Evolutionary conservation across 192 early-diverging fungal genomes (phyloP), one percentile per base, ranked within the genome.

Genomic region (Entomortierella lignicola): DNA sequence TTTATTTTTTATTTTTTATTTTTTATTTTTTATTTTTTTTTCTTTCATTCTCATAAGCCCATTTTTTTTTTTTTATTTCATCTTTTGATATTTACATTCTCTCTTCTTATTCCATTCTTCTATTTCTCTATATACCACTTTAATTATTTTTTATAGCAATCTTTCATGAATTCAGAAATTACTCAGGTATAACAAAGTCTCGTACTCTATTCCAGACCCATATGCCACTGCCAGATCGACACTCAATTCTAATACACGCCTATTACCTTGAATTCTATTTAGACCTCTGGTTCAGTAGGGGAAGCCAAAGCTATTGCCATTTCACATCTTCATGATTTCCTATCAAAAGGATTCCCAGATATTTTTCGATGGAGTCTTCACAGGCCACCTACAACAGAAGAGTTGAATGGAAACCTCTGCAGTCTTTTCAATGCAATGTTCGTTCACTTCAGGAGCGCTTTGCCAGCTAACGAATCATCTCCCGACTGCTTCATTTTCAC

Each of bases 401-500:
- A 79, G 56, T 43, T 70, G n/a, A 79, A 79, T 39, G 75, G 75
- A 34, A 79, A 79, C 34, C 52, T 79, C 17, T 79, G 75, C 52
- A 64, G 65, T 59, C 55, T 79, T 18, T 79, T 79, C 26, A 79
- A 79, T 55, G 75, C 75, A 47, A 79, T 79, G 67, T 79, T 79
- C 32, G 50, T 30, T 15, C 68, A 79, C 29, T 61, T 79, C 32
- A 54, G 75, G 8, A 53, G 43, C 4, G 66, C 63, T 26, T 23
- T 79, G 13, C 75, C 75, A 8, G 30, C 34, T 8, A 66, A 54
- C 12, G 68, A 69, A 20, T 57, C 68, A 13, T 79, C 75, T 1
- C 75, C 75, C 20, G 75, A 79, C 30, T 79, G 75, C 56, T 79
- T 79, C 32, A 79, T 79, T 48, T 79, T 79, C 20, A 79, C 75